These are phyloP conservation scores for Claviceps sp. DNA, from an alignment of 2,329 filamentous ascomycete species.

Conservation along the genomic window DNA sequence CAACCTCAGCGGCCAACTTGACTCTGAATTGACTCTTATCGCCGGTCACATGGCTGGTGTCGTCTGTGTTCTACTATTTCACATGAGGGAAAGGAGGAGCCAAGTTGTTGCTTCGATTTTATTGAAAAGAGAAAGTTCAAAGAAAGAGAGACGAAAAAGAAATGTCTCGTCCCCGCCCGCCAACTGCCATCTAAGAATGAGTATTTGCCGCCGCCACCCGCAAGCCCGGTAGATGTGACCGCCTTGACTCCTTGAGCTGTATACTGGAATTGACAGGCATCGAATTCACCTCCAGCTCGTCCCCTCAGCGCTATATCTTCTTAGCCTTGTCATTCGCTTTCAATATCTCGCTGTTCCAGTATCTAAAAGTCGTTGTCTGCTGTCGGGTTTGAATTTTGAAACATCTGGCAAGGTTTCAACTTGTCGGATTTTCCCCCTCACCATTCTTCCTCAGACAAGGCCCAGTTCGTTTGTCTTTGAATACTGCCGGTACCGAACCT, in stretches of 20 bases:
- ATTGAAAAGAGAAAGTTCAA: constrained; percentile 3
- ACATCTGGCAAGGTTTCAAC: neutral
- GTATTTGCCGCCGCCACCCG: constrained; percentile 6
- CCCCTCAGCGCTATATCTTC: neutral
- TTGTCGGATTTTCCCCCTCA: neutral
- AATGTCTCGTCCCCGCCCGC: constrained; percentile 8
- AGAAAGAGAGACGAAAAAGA: constrained; percentile 8
- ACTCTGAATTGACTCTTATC: constrained; percentile 4
- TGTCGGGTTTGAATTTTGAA: neutral
- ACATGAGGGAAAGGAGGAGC: neutral
- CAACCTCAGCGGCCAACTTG: neutral
- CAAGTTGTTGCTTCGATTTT: constrained; percentile 7
- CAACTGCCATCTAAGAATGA: constrained; percentile 6
- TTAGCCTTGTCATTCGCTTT: neutral
- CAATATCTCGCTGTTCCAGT: neutral
- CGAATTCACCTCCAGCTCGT: neutral
- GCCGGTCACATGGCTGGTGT: constrained; percentile 6
- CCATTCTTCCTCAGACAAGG: neutral
- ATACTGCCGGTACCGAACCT: neutral
- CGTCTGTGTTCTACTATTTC: constrained; percentile 2
- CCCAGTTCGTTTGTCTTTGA: neutral
- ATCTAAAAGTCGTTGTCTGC: neutral
- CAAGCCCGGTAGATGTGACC: constrained; percentile 5
- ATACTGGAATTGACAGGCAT: constrained; percentile 1
- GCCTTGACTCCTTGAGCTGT: constrained; percentile 7